Percentiles rank a stretch among this genome's conserved stretches.
These are phyloP conservation scores for Suillus variegatus DNA, from an alignment of 768 basidiomycete species.

Conservation along the genomic window DNA sequence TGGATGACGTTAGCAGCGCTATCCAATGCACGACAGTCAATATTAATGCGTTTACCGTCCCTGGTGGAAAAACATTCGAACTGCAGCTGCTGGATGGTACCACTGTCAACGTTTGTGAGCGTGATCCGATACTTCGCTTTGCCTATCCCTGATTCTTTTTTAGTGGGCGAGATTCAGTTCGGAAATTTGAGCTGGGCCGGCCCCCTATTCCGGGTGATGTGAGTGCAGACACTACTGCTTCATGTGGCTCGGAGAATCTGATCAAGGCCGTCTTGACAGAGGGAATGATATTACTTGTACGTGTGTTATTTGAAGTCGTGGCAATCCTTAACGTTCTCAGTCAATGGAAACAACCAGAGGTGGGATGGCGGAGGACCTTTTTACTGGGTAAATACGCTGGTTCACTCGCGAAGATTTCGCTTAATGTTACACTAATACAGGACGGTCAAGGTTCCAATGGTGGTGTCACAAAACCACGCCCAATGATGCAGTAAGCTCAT, in stretches of 20 bases:
- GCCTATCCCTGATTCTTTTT: neutral
- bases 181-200: slow-evolving; percentile 53
- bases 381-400: slow-evolving; percentile 39
- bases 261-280: slow-evolving; percentile 26
- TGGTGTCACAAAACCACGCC: slow-evolving; percentile 27
- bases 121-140: neutral
- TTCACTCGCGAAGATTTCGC: neutral
- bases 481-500: slow-evolving; percentile 42
- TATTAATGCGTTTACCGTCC: slow-evolving; percentile 57
- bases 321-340: slow-evolving; percentile 11
- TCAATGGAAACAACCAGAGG: slow-evolving; percentile 42
- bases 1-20: slow-evolving; percentile 51
- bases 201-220: slow-evolving; percentile 56
- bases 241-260: neutral
- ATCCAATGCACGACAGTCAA: slow-evolving; percentile 59
- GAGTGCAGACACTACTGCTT: slow-evolving; percentile 10
- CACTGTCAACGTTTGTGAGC: slow-evolving; percentile 60
- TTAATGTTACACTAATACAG: slow-evolving; percentile 15
- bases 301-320: slow-evolving; percentile 11
- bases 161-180: slow-evolving; percentile 61
- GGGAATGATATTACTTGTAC: slow-evolving; percentile 51
- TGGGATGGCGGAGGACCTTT: slow-evolving; percentile 46
- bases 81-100: slow-evolving; percentile 49
- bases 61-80: slow-evolving; percentile 51
- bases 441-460: slow-evolving; percentile 24